Base-by-base conservation (phyloP, 2,329 filamentous ascomycete genomes). In the Tolypocladium ophioglossoides region DNA sequence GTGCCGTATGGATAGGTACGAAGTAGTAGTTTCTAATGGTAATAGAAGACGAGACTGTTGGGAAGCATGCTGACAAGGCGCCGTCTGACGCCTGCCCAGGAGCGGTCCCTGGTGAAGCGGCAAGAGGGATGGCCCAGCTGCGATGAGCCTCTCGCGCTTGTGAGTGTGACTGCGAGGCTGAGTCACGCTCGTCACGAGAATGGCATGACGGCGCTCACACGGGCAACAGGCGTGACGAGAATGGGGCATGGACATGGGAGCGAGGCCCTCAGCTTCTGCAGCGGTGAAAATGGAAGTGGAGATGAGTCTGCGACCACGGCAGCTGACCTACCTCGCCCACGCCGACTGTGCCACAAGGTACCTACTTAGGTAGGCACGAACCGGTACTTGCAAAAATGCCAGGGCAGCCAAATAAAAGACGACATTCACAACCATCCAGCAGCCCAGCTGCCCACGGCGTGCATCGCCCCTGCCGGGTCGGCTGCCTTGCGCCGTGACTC, bases 11-110 rank as follows among this genome's bases (percentile, higher is more conserved):
- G 40, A 58, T 53, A 46, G 37, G 41, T n/a, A n/a, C n/a, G n/a
- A n/a, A n/a, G n/a, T n/a, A n/a, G n/a, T 59, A 56, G 54, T 57
- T 52, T 47, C 50, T 60, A 60, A 60, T 60, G 52, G 39, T 59
- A 59, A 59, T 59, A 50, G 54, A 50, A 18, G 41, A 51, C 38
- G 18, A 34, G 44, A 14, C 27, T 18, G 34, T 20, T 24, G 5
- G 44, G 27, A 32, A n/a, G 7, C 16, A 24, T 18, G 24, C 14
- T 24, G 24, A 18, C 38, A 20, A 20, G 4, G n/a, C 6, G 14
- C 35, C 35, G 35, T 37, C 35, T 37, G 35, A 14, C 18, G 2
- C 16, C 16, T 8, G 22, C 41, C 24, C 16, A 5, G 14, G 8
- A 30, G 41, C 22, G 14, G 24, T 46, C 11, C 14, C 0, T 12